Evolutionary conservation across 2,329 filamentous ascomycete species (phyloP).

Genomic region (Macrophomina phaseolina): DNA sequence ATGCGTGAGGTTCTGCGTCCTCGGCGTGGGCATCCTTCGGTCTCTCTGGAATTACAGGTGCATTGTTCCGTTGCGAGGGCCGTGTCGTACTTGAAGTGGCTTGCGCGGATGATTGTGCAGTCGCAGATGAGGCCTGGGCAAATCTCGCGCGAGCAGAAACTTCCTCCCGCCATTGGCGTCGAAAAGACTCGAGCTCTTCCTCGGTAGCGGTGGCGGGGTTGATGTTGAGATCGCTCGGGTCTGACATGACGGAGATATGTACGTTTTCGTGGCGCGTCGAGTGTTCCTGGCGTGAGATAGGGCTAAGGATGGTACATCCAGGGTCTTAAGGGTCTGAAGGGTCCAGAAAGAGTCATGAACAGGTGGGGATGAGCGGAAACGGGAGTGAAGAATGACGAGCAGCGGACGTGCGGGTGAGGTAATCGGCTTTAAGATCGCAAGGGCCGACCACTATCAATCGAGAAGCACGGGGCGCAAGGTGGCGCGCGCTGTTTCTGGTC

Average conservation of each 20-base stretch:
- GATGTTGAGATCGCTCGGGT: background rate
- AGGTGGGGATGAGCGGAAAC: background rate
- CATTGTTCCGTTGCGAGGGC: constrained; percentile 34
- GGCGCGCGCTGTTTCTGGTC: constrained; percentile 35
- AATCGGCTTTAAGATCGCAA: constrained; percentile 14
- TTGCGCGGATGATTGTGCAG: constrained; percentile 16
- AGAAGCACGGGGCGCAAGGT: constrained; percentile 4
- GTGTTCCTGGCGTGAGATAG: background rate
- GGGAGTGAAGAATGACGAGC: constrained; percentile 11
- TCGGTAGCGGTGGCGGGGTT: constrained; percentile 40
- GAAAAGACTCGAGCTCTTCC: constrained; percentile 83
- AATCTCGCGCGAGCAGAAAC: constrained; percentile 59
- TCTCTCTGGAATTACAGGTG: constrained; percentile 27
- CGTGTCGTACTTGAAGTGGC: constrained; percentile 31
- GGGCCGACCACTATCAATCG: constrained; percentile 14
- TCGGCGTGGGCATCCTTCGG: constrained; percentile 38
- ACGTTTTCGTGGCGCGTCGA: background rate
- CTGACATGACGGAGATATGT: constrained; percentile 1
- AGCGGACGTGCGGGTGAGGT: background rate
- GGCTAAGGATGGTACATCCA: background rate
- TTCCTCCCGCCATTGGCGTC: constrained; percentile 84
- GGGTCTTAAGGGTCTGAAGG: background rate
- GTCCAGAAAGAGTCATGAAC: constrained; percentile 4
- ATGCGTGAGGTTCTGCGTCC: constrained; percentile 47
- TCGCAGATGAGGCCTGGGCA: constrained; percentile 31